Conservation (phyloP, 2,329 filamentous ascomycete genomes). For the Fusarium ambrosium region DNA sequence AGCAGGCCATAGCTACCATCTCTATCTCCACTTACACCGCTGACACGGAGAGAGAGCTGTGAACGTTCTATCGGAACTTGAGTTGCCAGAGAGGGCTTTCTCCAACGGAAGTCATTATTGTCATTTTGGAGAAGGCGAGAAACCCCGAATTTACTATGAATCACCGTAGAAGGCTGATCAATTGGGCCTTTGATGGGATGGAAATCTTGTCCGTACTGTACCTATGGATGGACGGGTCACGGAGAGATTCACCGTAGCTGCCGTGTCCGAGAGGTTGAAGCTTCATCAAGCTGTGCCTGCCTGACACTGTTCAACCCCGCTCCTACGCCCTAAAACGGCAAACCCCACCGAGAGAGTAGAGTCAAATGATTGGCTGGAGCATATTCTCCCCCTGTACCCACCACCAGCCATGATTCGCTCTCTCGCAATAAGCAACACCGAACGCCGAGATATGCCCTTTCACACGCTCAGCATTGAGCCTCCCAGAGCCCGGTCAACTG, state of each 20-base stretch:
- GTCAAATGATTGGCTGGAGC: constrained; percentile 16
- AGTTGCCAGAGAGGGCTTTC: constrained; percentile 1
- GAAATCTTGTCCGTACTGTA: neutral
- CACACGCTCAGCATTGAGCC: constrained; percentile 7
- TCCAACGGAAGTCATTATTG: constrained; percentile 1
- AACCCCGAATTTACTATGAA: neutral
- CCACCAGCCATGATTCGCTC: constrained; percentile 18
- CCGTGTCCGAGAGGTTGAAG: constrained; percentile 9
- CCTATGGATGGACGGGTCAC: constrained; percentile 8
- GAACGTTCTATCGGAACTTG: neutral
- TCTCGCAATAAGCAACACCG: constrained; percentile 36
- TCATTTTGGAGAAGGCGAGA: neutral
- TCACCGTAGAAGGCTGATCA: neutral
- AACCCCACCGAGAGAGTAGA: constrained; percentile 20
- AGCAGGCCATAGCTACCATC: constrained; percentile 4
- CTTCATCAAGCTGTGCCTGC: constrained; percentile 3
- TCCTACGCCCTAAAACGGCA: constrained; percentile 31
- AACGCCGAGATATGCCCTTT: constrained; percentile 50
- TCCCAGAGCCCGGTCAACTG: neutral
- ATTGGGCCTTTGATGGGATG: neutral
- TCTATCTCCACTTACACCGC: constrained; percentile 13
- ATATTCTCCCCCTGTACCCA: constrained; percentile 14
- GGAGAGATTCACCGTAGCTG: constrained; percentile 32
- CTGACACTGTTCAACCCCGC: constrained; percentile 16
- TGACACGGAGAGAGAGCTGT: neutral